A percentile compares a stretch with the other conserved stretches of the same genome.
Conservation (phyloP, 192 early-diverging fungal species). For the Jimgerdemannia flammicorona region DNA sequence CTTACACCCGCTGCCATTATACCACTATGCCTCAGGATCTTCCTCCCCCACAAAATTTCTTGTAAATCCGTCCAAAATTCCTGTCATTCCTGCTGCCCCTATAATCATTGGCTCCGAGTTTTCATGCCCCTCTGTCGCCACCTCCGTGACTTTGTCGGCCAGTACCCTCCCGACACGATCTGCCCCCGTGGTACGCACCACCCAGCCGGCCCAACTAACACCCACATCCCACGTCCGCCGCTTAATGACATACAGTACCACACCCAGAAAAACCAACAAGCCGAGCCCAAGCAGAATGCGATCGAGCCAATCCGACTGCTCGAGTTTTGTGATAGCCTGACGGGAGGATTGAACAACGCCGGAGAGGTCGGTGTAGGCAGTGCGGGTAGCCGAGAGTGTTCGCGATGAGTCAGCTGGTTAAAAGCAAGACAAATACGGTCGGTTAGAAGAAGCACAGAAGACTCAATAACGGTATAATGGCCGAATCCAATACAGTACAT, state of each 20-base stretch:
- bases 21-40: no score
- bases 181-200: neutral
- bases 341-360: conserved; percentile 51
- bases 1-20: no score
- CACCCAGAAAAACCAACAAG: conserved; percentile 52
- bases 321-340: conserved; percentile 57
- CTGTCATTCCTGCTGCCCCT: no score
- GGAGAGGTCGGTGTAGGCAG: conserved; percentile 54
- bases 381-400: conserved; percentile 36
- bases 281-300: conserved; percentile 57
- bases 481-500: neutral
- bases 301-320: conserved; percentile 67
- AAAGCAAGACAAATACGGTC: neutral
- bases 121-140: neutral
- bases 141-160: neutral
- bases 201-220: conserved; percentile 27
- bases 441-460: neutral
- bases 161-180: neutral
- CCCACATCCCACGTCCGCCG: conserved; percentile 58
- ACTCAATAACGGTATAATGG: no score
- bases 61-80: no score
- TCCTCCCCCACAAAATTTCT: no score
- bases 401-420: neutral
- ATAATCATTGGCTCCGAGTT: no score
- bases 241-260: conserved; percentile 62